Conservation (phyloP, 2,329 filamentous ascomycete species). For the Calonectria multiphialidica region DNA sequence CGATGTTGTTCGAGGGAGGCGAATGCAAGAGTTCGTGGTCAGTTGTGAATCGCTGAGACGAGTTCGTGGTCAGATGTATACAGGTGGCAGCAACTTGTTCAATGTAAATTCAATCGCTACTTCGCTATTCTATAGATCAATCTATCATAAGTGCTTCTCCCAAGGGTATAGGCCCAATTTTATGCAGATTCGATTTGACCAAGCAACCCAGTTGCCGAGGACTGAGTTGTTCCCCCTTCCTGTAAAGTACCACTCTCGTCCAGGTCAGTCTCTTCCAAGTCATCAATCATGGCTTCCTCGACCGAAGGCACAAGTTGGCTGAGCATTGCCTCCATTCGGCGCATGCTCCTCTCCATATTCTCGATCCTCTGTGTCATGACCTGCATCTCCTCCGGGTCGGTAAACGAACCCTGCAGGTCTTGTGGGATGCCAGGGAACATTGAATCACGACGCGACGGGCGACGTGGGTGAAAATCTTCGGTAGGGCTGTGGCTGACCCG, state of each 20-base stretch:
- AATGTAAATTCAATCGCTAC: neutral
- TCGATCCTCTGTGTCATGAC: conserved; percentile 59
- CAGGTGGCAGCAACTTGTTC: neutral
- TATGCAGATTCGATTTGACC: conserved; percentile 21
- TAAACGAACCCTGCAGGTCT: conserved; percentile 63
- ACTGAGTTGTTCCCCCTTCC: conserved; percentile 45
- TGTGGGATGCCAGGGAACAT: conserved; percentile 64
- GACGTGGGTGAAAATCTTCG: conserved; percentile 47
- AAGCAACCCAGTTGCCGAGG: conserved; percentile 40
- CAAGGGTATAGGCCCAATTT: neutral
- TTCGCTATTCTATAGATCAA: neutral
- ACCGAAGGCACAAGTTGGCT: conserved; percentile 50
- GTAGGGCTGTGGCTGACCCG: conserved; percentile 54
- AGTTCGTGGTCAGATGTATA: neutral
- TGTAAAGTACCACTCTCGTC: conserved; percentile 46
- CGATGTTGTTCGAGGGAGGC: neutral
- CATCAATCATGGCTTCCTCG: conserved; percentile 43
- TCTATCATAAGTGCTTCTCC: neutral
- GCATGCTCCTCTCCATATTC: conserved; percentile 62
- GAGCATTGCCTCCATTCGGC: conserved; percentile 62
- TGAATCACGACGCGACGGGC: conserved; percentile 65
- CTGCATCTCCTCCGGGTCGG: conserved; percentile 59
- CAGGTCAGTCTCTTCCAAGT: conserved; percentile 44
- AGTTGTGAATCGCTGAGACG: neutral
- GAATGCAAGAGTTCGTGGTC: neutral